Conservation (phyloP, 2,329 filamentous ascomycete genomes). For the Chrysoporthe deuterocubensis region DNA sequence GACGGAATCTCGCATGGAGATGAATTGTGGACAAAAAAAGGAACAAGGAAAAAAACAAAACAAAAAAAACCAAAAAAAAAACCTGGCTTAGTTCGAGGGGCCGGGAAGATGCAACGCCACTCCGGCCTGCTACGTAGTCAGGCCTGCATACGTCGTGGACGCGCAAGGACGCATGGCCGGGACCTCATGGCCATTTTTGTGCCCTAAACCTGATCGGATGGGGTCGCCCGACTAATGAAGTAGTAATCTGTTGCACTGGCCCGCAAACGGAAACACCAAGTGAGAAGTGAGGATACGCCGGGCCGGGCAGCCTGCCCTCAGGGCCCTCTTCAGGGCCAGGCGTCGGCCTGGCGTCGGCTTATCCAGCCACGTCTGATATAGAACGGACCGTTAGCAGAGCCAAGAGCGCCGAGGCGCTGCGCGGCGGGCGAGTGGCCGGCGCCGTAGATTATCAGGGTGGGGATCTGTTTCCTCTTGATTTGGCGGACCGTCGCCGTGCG, state of each 20-base stretch:
- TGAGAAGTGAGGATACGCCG: not conserved
- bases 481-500: not conserved
- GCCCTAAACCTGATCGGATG: not conserved
- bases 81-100: not conserved
- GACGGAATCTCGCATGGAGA: constrained; percentile 16
- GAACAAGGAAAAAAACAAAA: not conserved
- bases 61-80: not conserved
- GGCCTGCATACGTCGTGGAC: not conserved
- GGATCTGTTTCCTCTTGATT: constrained; percentile 9
- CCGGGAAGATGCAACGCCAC: not conserved
- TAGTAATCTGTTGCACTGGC: not conserved
- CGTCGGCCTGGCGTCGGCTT: not conserved
- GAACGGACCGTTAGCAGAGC: not conserved
- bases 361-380: not conserved
- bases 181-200: not conserved
- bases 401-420: not conserved
- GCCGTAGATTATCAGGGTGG: not conserved
- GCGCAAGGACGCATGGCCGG: not conserved
- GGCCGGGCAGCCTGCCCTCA: not conserved
- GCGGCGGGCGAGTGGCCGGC: constrained; percentile 1
- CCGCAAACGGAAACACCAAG: not conserved
- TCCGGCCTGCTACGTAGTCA: no score
- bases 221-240: not conserved
- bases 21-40: constrained; percentile 12
- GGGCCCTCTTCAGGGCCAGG: not conserved